Base-by-base conservation (phyloP, 305 asterid species). In the Andrographis paniculata region DNA sequence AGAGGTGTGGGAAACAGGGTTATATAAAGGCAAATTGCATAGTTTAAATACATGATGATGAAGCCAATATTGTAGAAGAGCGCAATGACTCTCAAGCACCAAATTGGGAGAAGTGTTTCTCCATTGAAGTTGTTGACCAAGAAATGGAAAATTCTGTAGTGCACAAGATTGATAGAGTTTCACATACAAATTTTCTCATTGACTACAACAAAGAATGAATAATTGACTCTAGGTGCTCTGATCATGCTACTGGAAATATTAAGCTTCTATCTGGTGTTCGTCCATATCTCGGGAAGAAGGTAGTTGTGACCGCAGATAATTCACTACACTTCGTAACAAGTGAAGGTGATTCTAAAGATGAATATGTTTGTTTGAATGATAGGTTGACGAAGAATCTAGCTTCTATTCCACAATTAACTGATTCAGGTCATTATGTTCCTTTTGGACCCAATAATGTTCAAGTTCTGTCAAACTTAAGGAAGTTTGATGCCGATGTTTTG, bases 341-440 rank as follows among this genome's bases (percentile, higher is more conserved):
- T 8, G 49, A 19, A 9, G 28, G 49, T 5, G 49, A 18, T 12
- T 28, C 20, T 0, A 14, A 11, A 4, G 13, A 13, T 42, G 47
- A 6, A 6, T 10, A 2, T 14, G 56, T 20, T 57, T n/a, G n/a
- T n/a, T n/a, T n/a, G n/a, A n/a, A n/a, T n/a, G n/a, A n/a, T n/a
- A n/a, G n/a, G n/a, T 17, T 63, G 60, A 64, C 13, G 39, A 58
- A 13, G 38, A 64, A 52, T 31, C n/a, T 64, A 18, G 45, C 53
- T 42, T 64, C 38, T 13, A 13, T 45, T 5, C 33, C 56, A 15
- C 64, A 51, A 46, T 56, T n/a, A n/a, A n/a, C n/a, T n/a, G n/a
- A n/a, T n/a, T n/a, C n/a, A n/a, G n/a, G n/a, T n/a, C n/a, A n/a
- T 63, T 35, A 42, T 52, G 43, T 48, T 18, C 20, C 48, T 0